A percentile compares a stretch with the other conserved stretches of the same genome.
These are phyloP conservation scores for Avena atlantica DNA, from an alignment of 176 grass and related monocot genomes.

Conservation along the genomic window DNA sequence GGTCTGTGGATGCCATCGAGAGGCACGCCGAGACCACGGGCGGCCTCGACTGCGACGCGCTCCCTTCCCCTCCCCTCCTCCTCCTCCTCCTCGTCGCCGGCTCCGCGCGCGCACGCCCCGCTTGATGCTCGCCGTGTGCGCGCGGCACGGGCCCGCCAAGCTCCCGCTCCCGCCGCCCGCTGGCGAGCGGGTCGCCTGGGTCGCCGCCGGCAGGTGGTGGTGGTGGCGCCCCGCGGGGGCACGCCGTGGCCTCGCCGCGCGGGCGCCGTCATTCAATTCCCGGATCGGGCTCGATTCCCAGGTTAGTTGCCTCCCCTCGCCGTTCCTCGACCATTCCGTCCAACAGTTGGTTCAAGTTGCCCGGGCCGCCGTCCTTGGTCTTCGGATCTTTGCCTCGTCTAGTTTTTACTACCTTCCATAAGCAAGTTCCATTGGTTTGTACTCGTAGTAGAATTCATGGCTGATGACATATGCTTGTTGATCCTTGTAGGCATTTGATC, in stretches of 20 bases:
- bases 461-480: not conserved
- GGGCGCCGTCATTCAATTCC: conserved; percentile 59
- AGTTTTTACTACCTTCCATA: not conserved
- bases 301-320: conserved; percentile 42
- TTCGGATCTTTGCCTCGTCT: not conserved
- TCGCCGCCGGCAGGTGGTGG: conserved; percentile 45
- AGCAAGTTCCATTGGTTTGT: not conserved
- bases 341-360: conserved; percentile 24
- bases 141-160: conserved; percentile 46
- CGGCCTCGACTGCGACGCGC: conserved; percentile 25
- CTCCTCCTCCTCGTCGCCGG: not conserved
- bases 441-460: not conserved
- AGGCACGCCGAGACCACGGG: conserved; percentile 31
- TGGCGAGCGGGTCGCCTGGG: conserved; percentile 38
- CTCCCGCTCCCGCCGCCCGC: conserved; percentile 33
- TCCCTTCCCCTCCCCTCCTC: not conserved
- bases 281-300: conserved; percentile 88
- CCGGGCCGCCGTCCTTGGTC: not conserved
- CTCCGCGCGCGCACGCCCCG: not conserved
- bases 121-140: conserved; percentile 75
- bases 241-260: conserved; percentile 50
- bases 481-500: conserved; percentile 5
- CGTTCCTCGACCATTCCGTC: conserved; percentile 40
- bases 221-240: conserved; percentile 28
- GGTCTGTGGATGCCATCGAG: conserved; percentile 50